phyloP scores from a whole-genome alignment of 345 rosid species.

The Trapa incisa region DNA sequence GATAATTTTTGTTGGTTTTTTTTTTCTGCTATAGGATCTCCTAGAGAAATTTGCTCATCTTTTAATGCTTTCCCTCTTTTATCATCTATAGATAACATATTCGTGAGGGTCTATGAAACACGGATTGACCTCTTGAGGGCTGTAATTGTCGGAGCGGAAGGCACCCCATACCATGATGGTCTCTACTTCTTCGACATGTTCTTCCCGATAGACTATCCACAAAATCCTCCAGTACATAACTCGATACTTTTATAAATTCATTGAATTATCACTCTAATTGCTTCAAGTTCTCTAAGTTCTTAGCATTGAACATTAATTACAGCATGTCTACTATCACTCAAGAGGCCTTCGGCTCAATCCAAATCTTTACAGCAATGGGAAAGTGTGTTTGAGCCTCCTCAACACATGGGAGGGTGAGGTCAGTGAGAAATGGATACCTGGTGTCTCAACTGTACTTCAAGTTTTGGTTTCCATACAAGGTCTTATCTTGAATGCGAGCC shows the following conservation, averaged over 20 bases:
- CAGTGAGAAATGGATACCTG: slow-evolving; percentile 83
- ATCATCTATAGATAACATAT: slow-evolving; percentile 49
- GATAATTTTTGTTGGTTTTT: not conserved
- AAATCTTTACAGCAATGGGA: slow-evolving; percentile 57
- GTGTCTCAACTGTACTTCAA: slow-evolving; percentile 65
- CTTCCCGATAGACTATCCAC: slow-evolving; percentile 71
- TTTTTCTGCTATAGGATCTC: not conserved
- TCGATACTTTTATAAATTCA: slow-evolving; percentile 1
- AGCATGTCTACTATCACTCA: slow-evolving; percentile 67
- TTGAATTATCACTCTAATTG: slow-evolving; percentile 1
- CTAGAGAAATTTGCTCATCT: not conserved
- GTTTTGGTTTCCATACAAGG: slow-evolving; percentile 93
- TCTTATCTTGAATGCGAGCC: slow-evolving; percentile 68
- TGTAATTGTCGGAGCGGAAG: slow-evolving; percentile 83
- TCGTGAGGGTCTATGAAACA: slow-evolving; percentile 79
- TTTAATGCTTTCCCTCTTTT: not conserved
- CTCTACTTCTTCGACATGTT: slow-evolving; percentile 79
- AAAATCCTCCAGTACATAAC: slow-evolving; percentile 57
- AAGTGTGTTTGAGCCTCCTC: slow-evolving; percentile 90
- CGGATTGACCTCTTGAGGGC: slow-evolving; percentile 94
- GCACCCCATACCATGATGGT: slow-evolving; percentile 94
- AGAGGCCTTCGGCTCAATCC: slow-evolving; percentile 86
- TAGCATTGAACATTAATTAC: slow-evolving; percentile 15
- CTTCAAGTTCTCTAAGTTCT: slow-evolving; percentile 3
- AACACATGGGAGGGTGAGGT: slow-evolving; percentile 67